Conservation (phyloP, 75 land plant species). For the Cunninghamia lanceolata region DNA sequence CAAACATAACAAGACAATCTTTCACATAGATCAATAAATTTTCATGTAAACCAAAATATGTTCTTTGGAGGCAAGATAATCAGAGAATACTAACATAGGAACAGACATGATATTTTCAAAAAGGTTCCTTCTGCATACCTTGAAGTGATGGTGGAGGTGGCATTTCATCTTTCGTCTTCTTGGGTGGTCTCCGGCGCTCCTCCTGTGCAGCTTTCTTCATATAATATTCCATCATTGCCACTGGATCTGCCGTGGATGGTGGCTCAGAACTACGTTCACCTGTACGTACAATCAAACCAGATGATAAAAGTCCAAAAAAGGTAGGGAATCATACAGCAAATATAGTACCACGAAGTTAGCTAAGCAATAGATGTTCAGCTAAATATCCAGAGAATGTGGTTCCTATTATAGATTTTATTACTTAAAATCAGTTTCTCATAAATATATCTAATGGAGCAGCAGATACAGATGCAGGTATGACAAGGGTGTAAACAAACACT, state of each 20-base stretch:
- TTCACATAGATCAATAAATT: not conserved
- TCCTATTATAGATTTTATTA: not conserved
- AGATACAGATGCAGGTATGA: not conserved
- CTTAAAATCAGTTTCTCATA: not conserved
- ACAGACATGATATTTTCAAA: not conserved
- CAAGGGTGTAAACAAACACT: not conserved
- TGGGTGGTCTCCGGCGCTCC: constrained; percentile 66
- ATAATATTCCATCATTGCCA: constrained; percentile 99
- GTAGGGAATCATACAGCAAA: not conserved
- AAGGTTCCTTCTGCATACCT: constrained; percentile 19
- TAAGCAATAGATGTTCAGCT: not conserved
- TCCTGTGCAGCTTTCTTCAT: constrained; percentile 99
- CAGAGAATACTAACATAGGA: not conserved
- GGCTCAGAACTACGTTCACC: constrained; percentile 35
- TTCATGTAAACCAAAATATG: not conserved
- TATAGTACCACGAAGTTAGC: not conserved
- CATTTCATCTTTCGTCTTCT: constrained; percentile 93
- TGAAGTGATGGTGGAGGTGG: constrained; percentile 90
- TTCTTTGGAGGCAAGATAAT: not conserved
- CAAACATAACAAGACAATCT: not conserved
- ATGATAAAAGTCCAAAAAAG: not conserved
- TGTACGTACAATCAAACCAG: not conserved
- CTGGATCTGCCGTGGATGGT: constrained; percentile 65
- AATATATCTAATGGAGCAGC: not conserved
- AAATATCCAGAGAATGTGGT: not conserved